A percentile compares a stretch with the other conserved stretches of the same genome.
Evolutionary conservation across 1,284 basidiomycete species (phyloP).

Genomic region (Heterobasidion annosum): DNA sequence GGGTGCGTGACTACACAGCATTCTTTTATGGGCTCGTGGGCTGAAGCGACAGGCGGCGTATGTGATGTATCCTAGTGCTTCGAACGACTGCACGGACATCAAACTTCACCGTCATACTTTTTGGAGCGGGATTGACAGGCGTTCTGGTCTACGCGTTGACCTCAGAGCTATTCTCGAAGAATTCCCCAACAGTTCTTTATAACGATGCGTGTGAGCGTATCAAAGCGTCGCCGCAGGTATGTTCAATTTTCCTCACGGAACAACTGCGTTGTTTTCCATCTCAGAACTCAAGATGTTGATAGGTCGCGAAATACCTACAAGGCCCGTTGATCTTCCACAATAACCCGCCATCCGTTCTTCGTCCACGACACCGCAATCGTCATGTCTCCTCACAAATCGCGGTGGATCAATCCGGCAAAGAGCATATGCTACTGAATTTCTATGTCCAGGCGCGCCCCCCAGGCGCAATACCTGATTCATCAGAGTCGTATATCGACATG

Average conservation of each 20-base stretch:
- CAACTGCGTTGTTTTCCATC: not conserved
- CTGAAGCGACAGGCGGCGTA: not conserved
- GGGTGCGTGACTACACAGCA: slow-evolving; percentile 37
- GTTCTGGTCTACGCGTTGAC: slow-evolving; percentile 80
- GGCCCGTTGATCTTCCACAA: slow-evolving; percentile 67
- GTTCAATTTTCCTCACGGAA: slow-evolving; percentile 9
- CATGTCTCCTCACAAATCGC: slow-evolving; percentile 69
- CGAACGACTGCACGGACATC: slow-evolving; percentile 75
- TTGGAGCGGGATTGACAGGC: slow-evolving; percentile 76
- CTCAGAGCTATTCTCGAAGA: slow-evolving; percentile 86
- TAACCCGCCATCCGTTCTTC: slow-evolving; percentile 58
- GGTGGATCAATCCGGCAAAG: slow-evolving; percentile 58
- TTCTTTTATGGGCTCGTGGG: not conserved
- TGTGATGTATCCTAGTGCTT: slow-evolving; percentile 37
- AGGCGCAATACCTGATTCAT: slow-evolving; percentile 21
- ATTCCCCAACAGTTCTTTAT: slow-evolving; percentile 88
- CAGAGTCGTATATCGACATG: slow-evolving; percentile 27
- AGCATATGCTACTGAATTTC: slow-evolving; percentile 77
- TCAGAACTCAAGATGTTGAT: slow-evolving; percentile 3
- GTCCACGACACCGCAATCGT: slow-evolving; percentile 72
- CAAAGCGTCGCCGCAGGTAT: slow-evolving; percentile 61
- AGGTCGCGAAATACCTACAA: slow-evolving; percentile 62
- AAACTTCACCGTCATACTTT: slow-evolving; percentile 75
- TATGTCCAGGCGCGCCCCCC: slow-evolving; percentile 47
- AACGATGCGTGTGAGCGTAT: slow-evolving; percentile 82